Conservation (phyloP, 179 eudicot genomes). For the Drosera spatulata region DNA sequence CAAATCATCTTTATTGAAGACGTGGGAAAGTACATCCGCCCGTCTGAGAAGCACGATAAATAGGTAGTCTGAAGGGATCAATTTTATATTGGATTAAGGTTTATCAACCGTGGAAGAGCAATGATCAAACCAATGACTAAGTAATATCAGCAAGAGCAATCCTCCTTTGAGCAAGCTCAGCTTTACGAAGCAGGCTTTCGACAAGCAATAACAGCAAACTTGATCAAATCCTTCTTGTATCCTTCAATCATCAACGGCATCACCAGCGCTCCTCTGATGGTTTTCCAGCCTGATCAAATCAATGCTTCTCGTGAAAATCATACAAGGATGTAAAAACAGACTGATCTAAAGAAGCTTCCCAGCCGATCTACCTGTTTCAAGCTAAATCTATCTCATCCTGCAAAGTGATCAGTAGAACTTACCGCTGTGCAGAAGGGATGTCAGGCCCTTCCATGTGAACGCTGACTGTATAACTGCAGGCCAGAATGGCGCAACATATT, state of each 20-base stretch:
- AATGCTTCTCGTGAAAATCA: not conserved
- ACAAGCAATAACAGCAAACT: constrained; percentile 12
- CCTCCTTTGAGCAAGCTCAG: too few species aligned
- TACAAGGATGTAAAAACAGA: too few species aligned
- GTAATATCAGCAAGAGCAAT: too few species aligned
- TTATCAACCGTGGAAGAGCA: too few species aligned
- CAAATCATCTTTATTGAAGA: too few species aligned
- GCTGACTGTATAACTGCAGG: constrained; percentile 93
- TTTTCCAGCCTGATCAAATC: constrained; percentile 5
- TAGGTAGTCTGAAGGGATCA: too few species aligned
- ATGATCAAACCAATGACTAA: too few species aligned
- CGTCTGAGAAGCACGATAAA: too few species aligned
- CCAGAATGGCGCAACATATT: constrained; percentile 96
- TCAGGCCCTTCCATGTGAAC: constrained; percentile 80
- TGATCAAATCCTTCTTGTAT: constrained; percentile 13
- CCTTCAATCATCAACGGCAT: constrained; percentile 14
- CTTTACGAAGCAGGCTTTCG: constrained; percentile 2
- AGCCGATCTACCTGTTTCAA: too few species aligned
- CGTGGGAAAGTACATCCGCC: too few species aligned
- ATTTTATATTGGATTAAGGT: too few species aligned
- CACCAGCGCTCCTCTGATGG: constrained; percentile 10
- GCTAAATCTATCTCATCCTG: not conserved
- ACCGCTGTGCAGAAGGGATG: constrained; percentile 74
- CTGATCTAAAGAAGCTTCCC: too few species aligned
- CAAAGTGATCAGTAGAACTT: constrained; percentile 4